Percentiles rank a stretch among this genome's conserved stretches.
Conservation (phyloP, 176 grass and related monocot species). For the Musa beccarii region DNA sequence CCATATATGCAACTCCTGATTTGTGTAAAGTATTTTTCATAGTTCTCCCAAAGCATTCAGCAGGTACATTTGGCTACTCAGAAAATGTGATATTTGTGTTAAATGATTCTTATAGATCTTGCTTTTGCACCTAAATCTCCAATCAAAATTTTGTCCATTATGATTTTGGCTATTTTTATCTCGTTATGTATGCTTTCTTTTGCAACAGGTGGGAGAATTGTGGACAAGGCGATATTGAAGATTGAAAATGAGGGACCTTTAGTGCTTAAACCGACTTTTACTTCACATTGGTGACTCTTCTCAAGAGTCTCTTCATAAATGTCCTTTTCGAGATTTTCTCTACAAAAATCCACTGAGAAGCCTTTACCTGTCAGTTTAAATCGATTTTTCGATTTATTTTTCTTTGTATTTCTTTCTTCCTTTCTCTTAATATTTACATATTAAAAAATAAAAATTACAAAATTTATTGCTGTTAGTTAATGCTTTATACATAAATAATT, state of each 20-base stretch:
- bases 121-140: background rate
- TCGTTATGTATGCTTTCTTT: background rate
- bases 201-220: conserved; percentile 67
- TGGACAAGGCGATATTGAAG: conserved; percentile 86
- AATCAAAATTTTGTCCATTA: background rate
- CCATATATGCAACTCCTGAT: conserved; percentile 74
- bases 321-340: too few species aligned
- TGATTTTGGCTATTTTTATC: background rate
- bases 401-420: too few species aligned
- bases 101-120: background rate
- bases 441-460: too few species aligned
- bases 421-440: too few species aligned
- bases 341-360: too few species aligned
- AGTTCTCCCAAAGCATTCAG: conserved; percentile 76
- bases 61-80: conserved; percentile 35
- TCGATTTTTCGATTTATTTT: too few species aligned
- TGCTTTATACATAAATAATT: too few species aligned
- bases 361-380: too few species aligned
- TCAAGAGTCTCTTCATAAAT: too few species aligned
- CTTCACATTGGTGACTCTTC: too few species aligned
- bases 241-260: conserved; percentile 79
- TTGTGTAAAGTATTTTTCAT: conserved; percentile 75
- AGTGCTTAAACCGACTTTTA: conserved; percentile 23
- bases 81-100: background rate
- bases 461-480: too few species aligned